These are phyloP conservation scores for Rhodotorula graminis DNA, from an alignment of 768 basidiomycete species.

Conservation along the genomic window DNA sequence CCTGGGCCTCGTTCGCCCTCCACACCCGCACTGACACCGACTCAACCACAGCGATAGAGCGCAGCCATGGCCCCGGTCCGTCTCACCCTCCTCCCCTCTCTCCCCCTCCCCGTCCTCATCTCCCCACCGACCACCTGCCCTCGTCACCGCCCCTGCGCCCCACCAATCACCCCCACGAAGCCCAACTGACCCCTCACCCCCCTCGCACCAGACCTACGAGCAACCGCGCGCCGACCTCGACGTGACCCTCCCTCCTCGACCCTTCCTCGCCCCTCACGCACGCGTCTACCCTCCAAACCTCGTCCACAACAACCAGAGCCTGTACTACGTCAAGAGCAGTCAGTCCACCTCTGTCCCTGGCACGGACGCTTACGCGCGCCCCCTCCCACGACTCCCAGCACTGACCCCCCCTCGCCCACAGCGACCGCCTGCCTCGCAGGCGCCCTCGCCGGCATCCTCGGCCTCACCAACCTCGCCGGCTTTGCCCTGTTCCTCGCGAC, in stretches of 20 bases:
- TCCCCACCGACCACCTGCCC: background rate
- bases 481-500: constrained; percentile 32
- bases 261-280: constrained; percentile 35
- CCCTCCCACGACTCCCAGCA: background rate
- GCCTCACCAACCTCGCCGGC: constrained; percentile 31
- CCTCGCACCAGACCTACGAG: constrained; percentile 1
- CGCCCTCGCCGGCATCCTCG: constrained; percentile 29
- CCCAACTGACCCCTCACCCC: no score
- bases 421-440: constrained; percentile 32
- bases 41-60: background rate
- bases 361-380: background rate
- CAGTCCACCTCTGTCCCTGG: background rate
- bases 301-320: constrained; percentile 8
- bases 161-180: no score
- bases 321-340: constrained; percentile 39
- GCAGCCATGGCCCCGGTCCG: background rate
- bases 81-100: background rate
- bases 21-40: background rate
- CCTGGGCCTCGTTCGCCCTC: background rate
- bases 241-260: constrained; percentile 33
- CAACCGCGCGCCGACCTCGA: constrained; percentile 1
- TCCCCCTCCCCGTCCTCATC: background rate
- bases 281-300: constrained; percentile 29
- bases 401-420: background rate
- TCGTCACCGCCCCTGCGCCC: no score